Conservation (phyloP, 177 flowering plant genomes). For the Vitis hybrid region DNA sequence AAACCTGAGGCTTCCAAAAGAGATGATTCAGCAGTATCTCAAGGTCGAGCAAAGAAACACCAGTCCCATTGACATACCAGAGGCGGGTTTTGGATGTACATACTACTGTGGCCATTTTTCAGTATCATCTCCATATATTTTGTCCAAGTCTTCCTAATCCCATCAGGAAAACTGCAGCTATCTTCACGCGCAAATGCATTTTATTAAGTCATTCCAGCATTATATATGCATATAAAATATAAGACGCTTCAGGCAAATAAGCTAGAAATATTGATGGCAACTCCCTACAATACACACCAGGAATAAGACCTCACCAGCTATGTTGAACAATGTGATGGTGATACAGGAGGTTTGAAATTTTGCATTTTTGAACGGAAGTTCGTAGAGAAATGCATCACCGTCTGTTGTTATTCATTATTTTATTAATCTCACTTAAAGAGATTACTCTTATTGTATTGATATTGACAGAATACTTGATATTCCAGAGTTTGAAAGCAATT, state of each 20-base stretch:
- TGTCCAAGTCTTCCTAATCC: neutral
- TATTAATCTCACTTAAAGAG: too few relatives aligned
- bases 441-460: too few relatives aligned
- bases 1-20: slow-evolving; percentile 77
- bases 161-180: neutral
- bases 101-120: too few relatives aligned
- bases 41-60: slow-evolving; percentile 85
- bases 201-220: neutral
- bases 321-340: too few relatives aligned
- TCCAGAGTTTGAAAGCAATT: too few relatives aligned
- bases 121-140: too few relatives aligned
- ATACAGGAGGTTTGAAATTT: too few relatives aligned
- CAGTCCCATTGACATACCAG: slow-evolving; percentile 47
- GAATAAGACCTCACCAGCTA: too few relatives aligned
- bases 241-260: neutral
- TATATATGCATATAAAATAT: neutral
- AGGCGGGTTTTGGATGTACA: neutral
- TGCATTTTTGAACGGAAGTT: too few relatives aligned
- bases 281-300: neutral
- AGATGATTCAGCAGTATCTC: slow-evolving; percentile 55
- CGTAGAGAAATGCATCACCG: too few relatives aligned
- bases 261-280: slow-evolving; percentile 3
- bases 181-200: neutral
- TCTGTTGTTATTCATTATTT: too few relatives aligned
- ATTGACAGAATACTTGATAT: too few relatives aligned